Base-by-base conservation (phyloP, 352 stramenopile genomes). In the Pythium pyrilobum region DNA sequence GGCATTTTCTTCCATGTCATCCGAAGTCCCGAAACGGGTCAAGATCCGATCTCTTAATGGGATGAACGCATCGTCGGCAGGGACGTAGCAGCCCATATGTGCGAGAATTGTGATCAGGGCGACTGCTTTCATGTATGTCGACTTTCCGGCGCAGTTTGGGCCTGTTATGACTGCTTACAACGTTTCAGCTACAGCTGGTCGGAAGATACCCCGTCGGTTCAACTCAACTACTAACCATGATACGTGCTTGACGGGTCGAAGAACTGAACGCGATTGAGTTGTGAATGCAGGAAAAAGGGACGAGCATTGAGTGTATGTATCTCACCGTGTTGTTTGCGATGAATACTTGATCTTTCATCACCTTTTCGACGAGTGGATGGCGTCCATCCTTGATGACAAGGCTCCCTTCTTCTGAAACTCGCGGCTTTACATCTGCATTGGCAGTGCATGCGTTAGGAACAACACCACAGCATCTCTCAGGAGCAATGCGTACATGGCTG, bases 1-100 rank as follows among this genome's bases (percentile, higher is more conserved):
- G 16, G 90, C 67, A 57, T 97, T 97, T 60, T 96, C 87, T 69
- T 97, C 90, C 78, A 97, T 96, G 50, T 96, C 87, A 44, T 97
- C 91, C 3, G 84, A 90, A 7, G 89, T 97, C 10, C 87, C 89
- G 37, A 97, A 94, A 42, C 90, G 73, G 12, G 91, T 96, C 40
- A 95, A 87, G n/a, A 97, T 89, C 2, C 88, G 72, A 59, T 96
- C 81, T 28, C 85, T 68, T 52, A 97, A 66, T 11, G 89, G 84
- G 58, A 97, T 87, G 20, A 62, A 64, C 11, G 87, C 90, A 29
- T 85, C 69, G 21, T 72, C 66, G 28, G 90, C 90, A 12, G 91
- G 90, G 11, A 97, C 89, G 36, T 89, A 97, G 39, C 80, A 90
- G 16, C 91, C 91, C 74, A 96, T 95, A 43, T 97, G 90, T 7